These are phyloP conservation scores for Apiospora malaysiana DNA, from an alignment of 2,329 filamentous ascomycete genomes.

Conservation along the genomic window DNA sequence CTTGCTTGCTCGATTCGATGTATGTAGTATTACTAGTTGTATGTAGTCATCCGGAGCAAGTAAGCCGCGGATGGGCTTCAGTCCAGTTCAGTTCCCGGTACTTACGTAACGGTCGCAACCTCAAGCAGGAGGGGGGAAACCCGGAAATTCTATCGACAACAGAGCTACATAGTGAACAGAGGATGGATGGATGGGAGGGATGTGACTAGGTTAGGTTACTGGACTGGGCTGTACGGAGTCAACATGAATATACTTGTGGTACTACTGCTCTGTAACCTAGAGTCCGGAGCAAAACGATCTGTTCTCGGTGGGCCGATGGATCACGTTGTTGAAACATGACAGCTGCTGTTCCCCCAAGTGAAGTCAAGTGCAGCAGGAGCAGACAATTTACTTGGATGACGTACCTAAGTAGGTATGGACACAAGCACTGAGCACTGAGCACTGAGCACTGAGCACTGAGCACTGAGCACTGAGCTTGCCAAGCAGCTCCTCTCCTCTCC, in stretches of 20 bases:
- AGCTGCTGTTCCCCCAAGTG: background rate
- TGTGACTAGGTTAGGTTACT: too few species aligned
- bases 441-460: too few species aligned
- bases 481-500: background rate
- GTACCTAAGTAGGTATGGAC: too few species aligned
- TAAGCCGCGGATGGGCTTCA: background rate
- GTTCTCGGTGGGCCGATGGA: background rate
- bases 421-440: too few species aligned
- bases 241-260: too few species aligned
- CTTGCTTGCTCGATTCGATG: too few species aligned
- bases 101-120: background rate
- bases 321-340: conserved; percentile 14
- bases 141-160: background rate
- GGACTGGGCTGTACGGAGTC: too few species aligned
- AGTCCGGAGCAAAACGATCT: background rate
- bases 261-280: too few species aligned
- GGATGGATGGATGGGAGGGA: background rate
- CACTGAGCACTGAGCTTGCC: background rate
- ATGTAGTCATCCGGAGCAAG: too few species aligned
- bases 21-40: too few species aligned
- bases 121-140: background rate
- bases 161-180: too few species aligned
- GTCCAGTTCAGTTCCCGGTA: background rate
- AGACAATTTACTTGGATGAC: conserved; percentile 6
- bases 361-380: too few species aligned